These are phyloP conservation scores for Arachnopeziza araneosa DNA, from an alignment of 2,329 filamentous ascomycete genomes.

Conservation along the genomic window DNA sequence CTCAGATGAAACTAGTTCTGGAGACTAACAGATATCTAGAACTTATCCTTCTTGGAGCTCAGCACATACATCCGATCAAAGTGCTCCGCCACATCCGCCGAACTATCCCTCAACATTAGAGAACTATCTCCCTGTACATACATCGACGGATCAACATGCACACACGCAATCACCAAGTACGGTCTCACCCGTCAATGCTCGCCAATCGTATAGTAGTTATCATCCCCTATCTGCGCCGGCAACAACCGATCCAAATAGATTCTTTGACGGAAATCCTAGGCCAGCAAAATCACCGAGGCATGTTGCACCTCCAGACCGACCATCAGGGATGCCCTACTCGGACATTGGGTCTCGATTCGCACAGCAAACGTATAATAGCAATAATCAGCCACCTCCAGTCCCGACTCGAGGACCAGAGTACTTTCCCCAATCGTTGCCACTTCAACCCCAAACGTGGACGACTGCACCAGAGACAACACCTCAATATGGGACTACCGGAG, in stretches of 20 bases:
- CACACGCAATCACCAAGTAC: conserved; percentile 7
- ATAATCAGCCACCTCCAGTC: conserved; percentile 15
- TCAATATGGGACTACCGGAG: conserved; percentile 19
- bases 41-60: conserved; percentile 17
- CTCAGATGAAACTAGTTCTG: neutral
- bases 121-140: conserved; percentile 20
- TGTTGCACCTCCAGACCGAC: conserved; percentile 22
- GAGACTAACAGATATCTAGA: conserved; percentile 17
- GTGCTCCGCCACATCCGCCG: conserved; percentile 19
- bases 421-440: conserved; percentile 18
- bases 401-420: conserved; percentile 20
- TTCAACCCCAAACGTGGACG: conserved; percentile 21
- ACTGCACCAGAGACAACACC: conserved; percentile 16
- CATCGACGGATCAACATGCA: neutral
- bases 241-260: conserved; percentile 15
- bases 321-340: conserved; percentile 16
- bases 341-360: conserved; percentile 23
- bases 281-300: conserved; percentile 31
- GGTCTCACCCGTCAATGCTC: conserved; percentile 7
- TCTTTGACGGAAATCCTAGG: conserved; percentile 28
- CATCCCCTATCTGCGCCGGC: conserved; percentile 14
- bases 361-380: conserved; percentile 18
- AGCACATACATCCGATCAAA: conserved; percentile 24
- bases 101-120: conserved; percentile 23
- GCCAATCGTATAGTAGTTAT: conserved; percentile 15